Evolutionary conservation across 2,329 filamentous ascomycete species (phyloP).

Genomic region (Microsporum canis): DNA sequence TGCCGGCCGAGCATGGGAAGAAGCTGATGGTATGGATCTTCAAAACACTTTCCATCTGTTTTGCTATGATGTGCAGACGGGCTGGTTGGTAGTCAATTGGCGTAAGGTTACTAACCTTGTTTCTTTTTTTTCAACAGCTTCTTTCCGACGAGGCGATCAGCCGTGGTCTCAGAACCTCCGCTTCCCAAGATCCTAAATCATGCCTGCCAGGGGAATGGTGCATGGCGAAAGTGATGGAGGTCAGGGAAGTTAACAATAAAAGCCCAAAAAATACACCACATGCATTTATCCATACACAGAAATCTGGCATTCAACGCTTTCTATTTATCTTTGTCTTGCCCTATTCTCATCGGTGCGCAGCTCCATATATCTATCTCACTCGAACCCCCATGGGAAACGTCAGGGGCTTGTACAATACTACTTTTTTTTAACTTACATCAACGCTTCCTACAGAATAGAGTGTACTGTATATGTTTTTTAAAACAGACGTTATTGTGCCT

Average conservation of each 20-base stretch:
- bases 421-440: not conserved
- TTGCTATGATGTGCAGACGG: not conserved
- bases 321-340: not conserved
- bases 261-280: not conserved
- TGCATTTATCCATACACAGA: not conserved
- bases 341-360: not conserved
- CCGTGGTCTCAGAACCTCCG: constrained; percentile 25
- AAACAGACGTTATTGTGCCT: not conserved
- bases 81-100: not conserved
- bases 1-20: constrained; percentile 91
- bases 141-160: constrained; percentile 35
- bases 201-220: not conserved
- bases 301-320: not conserved
- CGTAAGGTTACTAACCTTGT: not conserved
- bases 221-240: not conserved
- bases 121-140: constrained; percentile 21
- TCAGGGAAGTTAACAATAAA: not conserved
- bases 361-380: not conserved
- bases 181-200: constrained; percentile 15
- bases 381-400: not conserved
- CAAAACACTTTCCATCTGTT: not conserved
- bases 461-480: not conserved
- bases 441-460: not conserved
- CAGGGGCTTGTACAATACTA: not conserved
- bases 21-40: constrained; percentile 69